Conservation (phyloP, 768 basidiomycete species). For the Pilatotrama ljubarskyi region DNA sequence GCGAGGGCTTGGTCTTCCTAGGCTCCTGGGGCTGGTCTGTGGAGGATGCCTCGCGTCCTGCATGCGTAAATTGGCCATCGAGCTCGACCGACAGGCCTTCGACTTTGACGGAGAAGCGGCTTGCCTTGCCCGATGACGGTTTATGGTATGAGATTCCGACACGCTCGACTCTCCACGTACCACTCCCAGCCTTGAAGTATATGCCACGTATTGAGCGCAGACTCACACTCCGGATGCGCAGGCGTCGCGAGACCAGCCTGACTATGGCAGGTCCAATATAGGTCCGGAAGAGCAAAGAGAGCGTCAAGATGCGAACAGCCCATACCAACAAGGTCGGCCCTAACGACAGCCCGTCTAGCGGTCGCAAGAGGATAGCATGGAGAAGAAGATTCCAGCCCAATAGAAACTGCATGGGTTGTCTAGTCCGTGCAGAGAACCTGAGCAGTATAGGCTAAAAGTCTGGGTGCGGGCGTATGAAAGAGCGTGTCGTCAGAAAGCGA, state of each 20-base stretch:
- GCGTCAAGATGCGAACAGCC: slow-evolving; percentile 50
- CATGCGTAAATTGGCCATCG: slow-evolving; percentile 8
- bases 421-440: neutral
- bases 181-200: slow-evolving; percentile 57
- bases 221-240: slow-evolving; percentile 74
- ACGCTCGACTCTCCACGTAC: slow-evolving; percentile 65
- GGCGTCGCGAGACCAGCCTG: slow-evolving; percentile 52
- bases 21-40: neutral
- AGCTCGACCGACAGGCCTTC: slow-evolving; percentile 61
- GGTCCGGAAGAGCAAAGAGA: slow-evolving; percentile 62
- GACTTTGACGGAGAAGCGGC: slow-evolving; percentile 61
- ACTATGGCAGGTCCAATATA: slow-evolving; percentile 69
- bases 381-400: slow-evolving; percentile 12
- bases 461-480: slow-evolving; percentile 2
- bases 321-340: slow-evolving; percentile 48
- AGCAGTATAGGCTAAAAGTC: neutral
- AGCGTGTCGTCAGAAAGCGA: slow-evolving; percentile 6
- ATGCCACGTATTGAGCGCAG: slow-evolving; percentile 76
- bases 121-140: slow-evolving; percentile 48
- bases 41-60: neutral
- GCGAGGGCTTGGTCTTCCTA: slow-evolving; percentile 29
- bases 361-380: slow-evolving; percentile 24
- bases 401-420: neutral
- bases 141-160: slow-evolving; percentile 60
- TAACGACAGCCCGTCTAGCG: slow-evolving; percentile 15